Evolutionary conservation across 2,329 filamentous ascomycete species (phyloP), one percentile per base, ranked within the genome.

Genomic region (Calonectria hongkongensis): DNA sequence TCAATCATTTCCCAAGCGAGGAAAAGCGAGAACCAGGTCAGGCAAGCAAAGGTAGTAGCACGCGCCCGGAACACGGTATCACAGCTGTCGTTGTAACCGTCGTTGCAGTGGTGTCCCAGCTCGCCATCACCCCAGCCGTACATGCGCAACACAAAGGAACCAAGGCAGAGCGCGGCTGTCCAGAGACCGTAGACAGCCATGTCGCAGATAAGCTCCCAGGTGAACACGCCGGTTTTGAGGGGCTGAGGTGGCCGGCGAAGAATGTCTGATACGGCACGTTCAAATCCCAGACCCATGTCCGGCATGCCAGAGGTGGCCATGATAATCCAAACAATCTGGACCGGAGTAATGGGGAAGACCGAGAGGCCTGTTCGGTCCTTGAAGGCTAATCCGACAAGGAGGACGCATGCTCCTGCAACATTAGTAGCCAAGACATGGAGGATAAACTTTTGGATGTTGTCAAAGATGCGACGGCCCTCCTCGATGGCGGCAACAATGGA

Each of bases 291-390:
- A 73, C 94, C 94, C 91, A 95, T 94, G 75, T 94, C 94, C 2
- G 93, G 93, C 77, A 95, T 87, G 25, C 91, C 92, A 56, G 92
- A 94, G 0, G 93, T 95, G 66, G 94, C 89, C 92, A 95, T 95
- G 81, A 95, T 95, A 75, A 95, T 92, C 94, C 93, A 95, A 60
- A 95, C 87, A 75, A 95, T 94, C 77, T 95, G 91, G n/a, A 95
- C 92, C 0, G 93, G 93, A 0, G 92, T 87, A 2, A 95, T 88
- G 0, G 93, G 93, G 81, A 95, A 95, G 5, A 95, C 93, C 0
- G 93, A 95, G 16, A 94, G 86, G 1, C 88, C 86, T 15, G 86
- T 86, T 2, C 80, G 74, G 76, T 95, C 93, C 83, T 94, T 94
- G 86, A 95, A 95, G 0, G 87, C 91, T 1, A 95, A 88, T 65